Base-by-base conservation (phyloP, 208 protist genomes). In the Leishmania braziliensis region DNA sequence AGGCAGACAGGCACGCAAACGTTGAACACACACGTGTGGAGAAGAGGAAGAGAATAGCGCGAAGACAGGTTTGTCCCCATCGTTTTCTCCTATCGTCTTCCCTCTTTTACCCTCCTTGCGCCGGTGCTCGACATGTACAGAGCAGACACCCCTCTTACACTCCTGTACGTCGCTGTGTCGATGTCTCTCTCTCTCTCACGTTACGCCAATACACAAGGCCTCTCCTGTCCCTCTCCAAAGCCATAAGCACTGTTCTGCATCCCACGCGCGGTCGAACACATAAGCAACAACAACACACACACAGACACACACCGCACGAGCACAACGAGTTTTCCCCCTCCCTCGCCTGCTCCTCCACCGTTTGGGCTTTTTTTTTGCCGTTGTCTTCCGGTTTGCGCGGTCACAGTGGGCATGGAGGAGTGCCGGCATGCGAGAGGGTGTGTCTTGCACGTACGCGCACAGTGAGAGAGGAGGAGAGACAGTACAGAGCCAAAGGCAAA, bases 41-140 rank as follows among this genome's bases (percentile, higher is more conserved):
- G 26, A 63, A 9, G 58, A 33, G 69, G 46, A 54, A 50, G 43
- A 82, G 70, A 65, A 73, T 39, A 72, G 65, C 73, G 65, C 53
- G 53, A 81, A 76, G 70, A 62, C 69, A 70, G 68, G 79, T 86
- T 70, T 86, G 83, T 79, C 77, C 76, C 66, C 75, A 84, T 12
- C 71, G 46, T 80, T 77, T 77, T 68, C 60, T 77, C 79, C 74
- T 50, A 46, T 23, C 0, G 33, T 73, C 20, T 53, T 36, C 70
- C 70, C 70, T 75, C 39, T 16, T 33, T 65, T 14, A 48, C 58
- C 9, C 43, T 26, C n/a, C 60, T 54, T 62, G 14, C 72, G 12
- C 50, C 48, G 26, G 33, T 16, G 51, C 60, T 36, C 23, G 10
- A 54, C 33, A 26, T 6, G 36, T 33, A n/a, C 16, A n/a, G 26